These are phyloP conservation scores for Porphyrellus sp. DNA, from an alignment of 1,284 basidiomycete genomes.

Conservation along the genomic window DNA sequence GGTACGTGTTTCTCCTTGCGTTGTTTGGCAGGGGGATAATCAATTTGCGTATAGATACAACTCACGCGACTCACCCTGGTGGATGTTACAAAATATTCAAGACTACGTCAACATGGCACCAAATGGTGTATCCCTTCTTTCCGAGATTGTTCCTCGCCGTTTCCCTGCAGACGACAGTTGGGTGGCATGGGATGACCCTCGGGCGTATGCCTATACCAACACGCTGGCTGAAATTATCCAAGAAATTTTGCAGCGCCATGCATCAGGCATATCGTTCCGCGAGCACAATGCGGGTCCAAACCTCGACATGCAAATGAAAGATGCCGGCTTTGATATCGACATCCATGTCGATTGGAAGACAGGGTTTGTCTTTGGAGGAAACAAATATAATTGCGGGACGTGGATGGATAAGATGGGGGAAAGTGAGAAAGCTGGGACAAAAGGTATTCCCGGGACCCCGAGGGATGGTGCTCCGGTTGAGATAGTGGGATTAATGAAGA, in stretches of 20 bases:
- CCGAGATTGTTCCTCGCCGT: slow-evolving; percentile 81
- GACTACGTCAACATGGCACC: slow-evolving; percentile 87
- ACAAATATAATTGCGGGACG: slow-evolving; percentile 79
- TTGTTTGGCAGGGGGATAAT: neutral
- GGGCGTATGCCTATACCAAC: slow-evolving; percentile 77
- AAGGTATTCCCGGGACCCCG: slow-evolving; percentile 91
- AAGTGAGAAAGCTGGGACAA: slow-evolving; percentile 86
- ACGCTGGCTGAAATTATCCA: slow-evolving; percentile 93
- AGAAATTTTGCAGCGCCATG: slow-evolving; percentile 94
- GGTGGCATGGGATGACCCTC: slow-evolving; percentile 87
- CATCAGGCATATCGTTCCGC: slow-evolving; percentile 88
- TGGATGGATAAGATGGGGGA: slow-evolving; percentile 99
- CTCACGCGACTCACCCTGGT: slow-evolving; percentile 93
- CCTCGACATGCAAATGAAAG: slow-evolving; percentile 93
- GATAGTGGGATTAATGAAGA: slow-evolving; percentile 92
- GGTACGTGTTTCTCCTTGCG: slow-evolving; percentile 44
- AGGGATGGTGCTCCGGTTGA: slow-evolving; percentile 95
- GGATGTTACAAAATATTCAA: slow-evolving; percentile 98
- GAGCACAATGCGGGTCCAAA: slow-evolving; percentile 96
- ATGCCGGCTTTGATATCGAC: slow-evolving; percentile 91
- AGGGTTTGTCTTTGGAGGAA: slow-evolving; percentile 89
- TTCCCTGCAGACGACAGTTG: slow-evolving; percentile 94
- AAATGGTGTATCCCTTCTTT: slow-evolving; percentile 78
- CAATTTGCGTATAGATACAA: slow-evolving; percentile 62
- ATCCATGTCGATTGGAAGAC: slow-evolving; percentile 94